A percentile compares a stretch with the other conserved stretches of the same genome.
Evolutionary conservation across 2,329 filamentous ascomycete genomes (phyloP).

Genomic region (Beauveria sp.): DNA sequence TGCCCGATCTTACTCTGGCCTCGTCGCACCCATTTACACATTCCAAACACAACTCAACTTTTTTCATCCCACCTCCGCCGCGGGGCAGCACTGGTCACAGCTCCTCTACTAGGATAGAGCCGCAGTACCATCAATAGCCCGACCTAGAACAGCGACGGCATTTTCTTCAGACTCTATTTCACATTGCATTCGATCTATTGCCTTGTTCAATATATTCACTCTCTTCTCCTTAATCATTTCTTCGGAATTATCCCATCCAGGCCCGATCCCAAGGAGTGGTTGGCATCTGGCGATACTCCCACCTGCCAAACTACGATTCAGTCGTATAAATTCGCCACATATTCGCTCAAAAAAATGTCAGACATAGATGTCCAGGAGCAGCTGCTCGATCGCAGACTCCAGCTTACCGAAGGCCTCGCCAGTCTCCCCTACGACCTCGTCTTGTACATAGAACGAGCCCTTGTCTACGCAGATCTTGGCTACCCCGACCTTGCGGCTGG

Average conservation of each 20-base stretch:
- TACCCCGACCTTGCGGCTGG: conserved; percentile 87
- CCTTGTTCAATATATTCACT: background rate
- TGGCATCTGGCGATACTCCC: no score
- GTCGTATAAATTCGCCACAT: background rate
- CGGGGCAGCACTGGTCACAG: conserved; percentile 1
- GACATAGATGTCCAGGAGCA: conserved; percentile 23
- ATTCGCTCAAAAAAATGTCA: conserved; percentile 2
- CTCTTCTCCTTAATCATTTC: background rate
- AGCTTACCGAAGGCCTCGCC: conserved; percentile 47
- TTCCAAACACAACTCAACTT: background rate
- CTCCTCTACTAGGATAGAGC: background rate
- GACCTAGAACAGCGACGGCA: background rate
- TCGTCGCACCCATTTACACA: background rate
- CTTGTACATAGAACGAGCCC: conserved; percentile 61
- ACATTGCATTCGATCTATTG: no score
- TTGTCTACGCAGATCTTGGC: conserved; percentile 62
- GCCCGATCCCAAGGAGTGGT: no score
- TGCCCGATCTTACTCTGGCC: background rate
- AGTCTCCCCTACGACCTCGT: conserved; percentile 53
- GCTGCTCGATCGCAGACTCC: conserved; percentile 46
- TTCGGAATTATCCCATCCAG: no score
- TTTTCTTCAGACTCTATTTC: background rate
- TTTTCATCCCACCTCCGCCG: conserved; percentile 1
- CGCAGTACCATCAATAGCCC: background rate
- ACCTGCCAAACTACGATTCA: background rate